Percentiles rank a stretch among this genome's conserved stretches.
phyloP scores from a whole-genome alignment of 2,329 filamentous ascomycete species.

The Periconia digitata region DNA sequence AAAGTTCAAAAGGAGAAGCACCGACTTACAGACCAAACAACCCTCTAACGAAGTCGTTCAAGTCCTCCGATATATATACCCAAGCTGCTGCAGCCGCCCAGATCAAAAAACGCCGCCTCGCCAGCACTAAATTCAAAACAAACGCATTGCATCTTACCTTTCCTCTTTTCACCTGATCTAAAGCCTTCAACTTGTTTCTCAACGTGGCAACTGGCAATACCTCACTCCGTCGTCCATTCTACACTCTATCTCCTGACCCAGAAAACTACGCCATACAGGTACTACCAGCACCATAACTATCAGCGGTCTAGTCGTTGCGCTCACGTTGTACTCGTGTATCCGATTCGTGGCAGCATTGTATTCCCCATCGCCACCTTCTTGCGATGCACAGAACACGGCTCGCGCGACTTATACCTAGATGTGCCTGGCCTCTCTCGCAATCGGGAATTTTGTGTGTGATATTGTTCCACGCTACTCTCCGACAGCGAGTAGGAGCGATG shows the following conservation, averaged over 20 bases:
- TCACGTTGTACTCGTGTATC: not conserved
- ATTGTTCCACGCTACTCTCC: too few relatives aligned
- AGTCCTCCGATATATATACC: not conserved
- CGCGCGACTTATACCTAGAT: too few relatives aligned
- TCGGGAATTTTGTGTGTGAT: too few relatives aligned
- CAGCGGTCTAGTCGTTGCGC: not conserved
- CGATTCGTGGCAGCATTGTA: not conserved
- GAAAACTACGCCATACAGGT: not conserved
- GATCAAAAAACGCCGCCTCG: not conserved
- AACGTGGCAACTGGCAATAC: conserved; percentile 3
- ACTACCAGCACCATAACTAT: not conserved
- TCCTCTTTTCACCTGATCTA: not conserved
- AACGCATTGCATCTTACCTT: not conserved
- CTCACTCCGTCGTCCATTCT: too few relatives aligned
- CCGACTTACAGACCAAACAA: not conserved
- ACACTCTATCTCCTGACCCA: not conserved
- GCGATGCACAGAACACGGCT: not conserved
- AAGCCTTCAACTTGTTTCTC: not conserved
- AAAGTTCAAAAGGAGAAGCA: not conserved
- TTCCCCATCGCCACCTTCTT: not conserved
- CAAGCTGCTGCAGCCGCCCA: not conserved
- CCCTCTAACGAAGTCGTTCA: not conserved
- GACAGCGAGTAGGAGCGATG: too few relatives aligned
- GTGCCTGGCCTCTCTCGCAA: too few relatives aligned
- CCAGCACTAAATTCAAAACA: not conserved